These are phyloP conservation scores for Marasmius fiardii DNA, from an alignment of 1,284 basidiomycete genomes.

Conservation along the genomic window DNA sequence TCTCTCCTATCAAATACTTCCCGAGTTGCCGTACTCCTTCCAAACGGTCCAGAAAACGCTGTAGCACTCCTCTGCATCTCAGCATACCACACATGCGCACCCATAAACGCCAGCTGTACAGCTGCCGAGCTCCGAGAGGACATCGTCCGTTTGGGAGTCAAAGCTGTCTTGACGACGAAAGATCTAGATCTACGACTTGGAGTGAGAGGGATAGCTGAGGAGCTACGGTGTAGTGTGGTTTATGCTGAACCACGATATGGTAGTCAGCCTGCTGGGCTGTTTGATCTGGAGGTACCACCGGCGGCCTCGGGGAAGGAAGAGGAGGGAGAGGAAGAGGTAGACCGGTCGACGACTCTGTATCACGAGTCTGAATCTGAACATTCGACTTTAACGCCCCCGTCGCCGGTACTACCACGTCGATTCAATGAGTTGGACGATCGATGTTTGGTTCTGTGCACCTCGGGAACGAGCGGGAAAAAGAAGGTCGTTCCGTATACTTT, in stretches of 20 bases:
- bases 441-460: conserved; percentile 58
- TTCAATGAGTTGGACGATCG: conserved; percentile 39
- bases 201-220: conserved; percentile 25
- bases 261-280: conserved; percentile 33
- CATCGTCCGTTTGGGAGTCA: conserved; percentile 30
- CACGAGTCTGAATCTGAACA: too few species aligned
- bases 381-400: too few species aligned
- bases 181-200: conserved; percentile 34
- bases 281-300: conserved; percentile 24
- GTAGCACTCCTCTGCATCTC: conserved; percentile 36
- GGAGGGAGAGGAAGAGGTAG: too few species aligned
- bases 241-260: conserved; percentile 25
- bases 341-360: too few species aligned
- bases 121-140: conserved; percentile 38
- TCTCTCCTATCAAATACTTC: too few species aligned
- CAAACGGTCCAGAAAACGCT: conserved; percentile 41
- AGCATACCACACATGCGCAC: conserved; percentile 39
- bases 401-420: not conserved
- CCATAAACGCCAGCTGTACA: conserved; percentile 40
- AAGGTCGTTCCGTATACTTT: conserved; percentile 61
- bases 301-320: conserved; percentile 22
- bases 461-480: conserved; percentile 62
- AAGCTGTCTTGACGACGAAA: conserved; percentile 34
- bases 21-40: conserved; percentile 37
- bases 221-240: conserved; percentile 33